A percentile compares a stretch with the other conserved stretches of the same genome.
Evolutionary conservation across 2,329 filamentous ascomycete species (phyloP).

Genomic region (Sporothrix dimorphospora): DNA sequence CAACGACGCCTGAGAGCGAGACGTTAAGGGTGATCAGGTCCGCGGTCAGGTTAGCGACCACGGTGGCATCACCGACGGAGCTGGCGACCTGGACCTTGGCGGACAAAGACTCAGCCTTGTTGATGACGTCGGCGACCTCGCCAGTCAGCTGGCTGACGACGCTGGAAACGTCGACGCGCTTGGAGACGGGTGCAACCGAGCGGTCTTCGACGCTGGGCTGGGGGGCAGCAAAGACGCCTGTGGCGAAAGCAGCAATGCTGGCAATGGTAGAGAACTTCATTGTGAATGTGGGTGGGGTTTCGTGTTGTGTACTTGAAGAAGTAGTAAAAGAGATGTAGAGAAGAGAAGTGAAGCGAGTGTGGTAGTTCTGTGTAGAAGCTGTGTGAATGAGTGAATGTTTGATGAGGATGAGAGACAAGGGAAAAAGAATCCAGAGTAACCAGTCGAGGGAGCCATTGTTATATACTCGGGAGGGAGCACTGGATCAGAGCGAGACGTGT

Average conservation of each 20-base stretch:
- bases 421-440: not conserved
- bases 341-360: constrained; percentile 4
- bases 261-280: constrained; percentile 33
- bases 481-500: constrained; percentile 4
- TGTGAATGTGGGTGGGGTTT: constrained; percentile 17
- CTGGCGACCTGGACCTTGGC: not conserved
- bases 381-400: constrained; percentile 21
- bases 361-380: constrained; percentile 15
- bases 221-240: constrained; percentile 30
- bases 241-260: constrained; percentile 21
- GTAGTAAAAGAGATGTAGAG: not conserved
- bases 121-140: not conserved
- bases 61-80: not conserved
- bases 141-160: not conserved
- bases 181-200: not conserved
- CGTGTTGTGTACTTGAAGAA: not conserved
- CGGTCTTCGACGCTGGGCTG: not conserved
- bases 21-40: constrained; percentile 4
- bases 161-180: constrained; percentile 15
- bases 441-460: constrained; percentile 22
- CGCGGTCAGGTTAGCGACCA: constrained; percentile 16
- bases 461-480: constrained; percentile 20
- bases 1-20: not conserved
- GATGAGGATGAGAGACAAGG: constrained; percentile 22
- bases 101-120: not conserved